Conservation (phyloP, 2,329 filamentous ascomycete genomes). For the Diaporthe ampelina region DNA sequence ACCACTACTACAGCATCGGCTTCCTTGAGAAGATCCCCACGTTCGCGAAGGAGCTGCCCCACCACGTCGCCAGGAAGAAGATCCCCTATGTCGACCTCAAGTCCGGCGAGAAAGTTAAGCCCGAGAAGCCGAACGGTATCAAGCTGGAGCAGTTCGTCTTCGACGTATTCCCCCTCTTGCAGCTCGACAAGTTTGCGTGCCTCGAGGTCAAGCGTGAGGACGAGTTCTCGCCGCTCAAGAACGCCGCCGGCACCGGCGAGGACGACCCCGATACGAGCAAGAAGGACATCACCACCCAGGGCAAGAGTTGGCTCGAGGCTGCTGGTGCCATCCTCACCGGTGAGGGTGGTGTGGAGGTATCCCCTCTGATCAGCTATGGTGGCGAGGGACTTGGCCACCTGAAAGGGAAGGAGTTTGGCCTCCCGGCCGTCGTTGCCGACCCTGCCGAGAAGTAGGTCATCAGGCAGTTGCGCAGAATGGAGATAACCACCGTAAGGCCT, state of each 20-base stretch:
- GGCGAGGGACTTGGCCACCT: slow-evolving; percentile 74
- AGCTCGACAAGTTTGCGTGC: slow-evolving; percentile 90
- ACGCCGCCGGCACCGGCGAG: slow-evolving; percentile 84
- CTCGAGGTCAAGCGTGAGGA: slow-evolving; percentile 97
- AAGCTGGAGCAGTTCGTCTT: slow-evolving; percentile 99
- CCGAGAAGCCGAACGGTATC: slow-evolving; percentile 95
- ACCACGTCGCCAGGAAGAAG: slow-evolving; percentile 99
- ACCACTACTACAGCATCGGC: slow-evolving; percentile 98
- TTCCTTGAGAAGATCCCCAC: slow-evolving; percentile 92
- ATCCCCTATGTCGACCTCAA: slow-evolving; percentile 86
- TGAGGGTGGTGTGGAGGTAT: slow-evolving; percentile 86
- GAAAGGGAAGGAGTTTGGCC: slow-evolving; percentile 65
- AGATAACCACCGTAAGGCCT: neutral
- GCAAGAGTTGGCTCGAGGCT: slow-evolving; percentile 85
- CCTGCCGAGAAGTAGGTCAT: slow-evolving; percentile 40
- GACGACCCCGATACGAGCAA: slow-evolving; percentile 96
- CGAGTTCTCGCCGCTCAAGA: slow-evolving; percentile 98
- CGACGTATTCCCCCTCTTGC: slow-evolving; percentile 93
- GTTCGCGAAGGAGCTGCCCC: slow-evolving; percentile 88
- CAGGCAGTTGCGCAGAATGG: neutral
- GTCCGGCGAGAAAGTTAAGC: slow-evolving; percentile 86
- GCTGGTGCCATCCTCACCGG: slow-evolving; percentile 83
- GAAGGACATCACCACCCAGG: slow-evolving; percentile 90
- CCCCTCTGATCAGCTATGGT: slow-evolving; percentile 92
- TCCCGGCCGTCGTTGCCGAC: slow-evolving; percentile 65